Evolutionary conservation across 441 rosid species (phyloP).

Genomic region (Erodium chrysanthum): DNA sequence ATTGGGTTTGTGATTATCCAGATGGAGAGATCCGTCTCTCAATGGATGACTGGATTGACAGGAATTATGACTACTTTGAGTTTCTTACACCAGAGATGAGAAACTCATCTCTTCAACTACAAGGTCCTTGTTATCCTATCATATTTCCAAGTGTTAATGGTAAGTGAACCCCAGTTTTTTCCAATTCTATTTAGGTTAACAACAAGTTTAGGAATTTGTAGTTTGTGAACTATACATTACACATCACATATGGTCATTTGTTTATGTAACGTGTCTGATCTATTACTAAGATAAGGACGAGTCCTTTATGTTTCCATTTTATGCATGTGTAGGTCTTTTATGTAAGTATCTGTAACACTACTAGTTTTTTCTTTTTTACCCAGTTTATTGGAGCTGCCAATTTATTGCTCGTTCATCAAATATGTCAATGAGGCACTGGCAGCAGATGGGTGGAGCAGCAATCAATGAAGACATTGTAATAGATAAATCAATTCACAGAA

Average conservation of each 20-base stretch:
- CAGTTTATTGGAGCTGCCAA: slow-evolving; percentile 96
- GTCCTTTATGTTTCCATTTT: not conserved
- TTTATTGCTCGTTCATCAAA: slow-evolving; percentile 80
- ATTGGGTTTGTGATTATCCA: slow-evolving; percentile 97
- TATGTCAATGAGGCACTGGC: slow-evolving; percentile 74
- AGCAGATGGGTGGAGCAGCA: slow-evolving; percentile 80
- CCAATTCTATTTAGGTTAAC: not conserved
- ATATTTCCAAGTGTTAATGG: slow-evolving; percentile 89
- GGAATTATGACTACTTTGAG: slow-evolving; percentile 80
- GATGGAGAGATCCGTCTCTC: slow-evolving; percentile 83
- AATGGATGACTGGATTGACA: slow-evolving; percentile 76
- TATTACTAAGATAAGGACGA: not conserved
- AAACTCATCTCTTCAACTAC: slow-evolving; percentile 85
- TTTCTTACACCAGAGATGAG: slow-evolving; percentile 91
- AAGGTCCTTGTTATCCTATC: slow-evolving; percentile 94
- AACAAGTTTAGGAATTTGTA: not conserved
- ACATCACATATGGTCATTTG: not conserved
- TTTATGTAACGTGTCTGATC: not conserved
- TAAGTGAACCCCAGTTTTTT: slow-evolving; percentile 22
- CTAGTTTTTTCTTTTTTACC: slow-evolving; percentile 5
- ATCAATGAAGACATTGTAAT: slow-evolving; percentile 73
- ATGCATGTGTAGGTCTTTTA: not conserved
- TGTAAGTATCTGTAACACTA: not conserved
- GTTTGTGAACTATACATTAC: not conserved
- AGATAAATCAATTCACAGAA: slow-evolving; percentile 72